Evolutionary conservation across 331 rosid genomes (phyloP), one percentile per base, ranked within the genome.

Genomic region (Arachis monticola): DNA sequence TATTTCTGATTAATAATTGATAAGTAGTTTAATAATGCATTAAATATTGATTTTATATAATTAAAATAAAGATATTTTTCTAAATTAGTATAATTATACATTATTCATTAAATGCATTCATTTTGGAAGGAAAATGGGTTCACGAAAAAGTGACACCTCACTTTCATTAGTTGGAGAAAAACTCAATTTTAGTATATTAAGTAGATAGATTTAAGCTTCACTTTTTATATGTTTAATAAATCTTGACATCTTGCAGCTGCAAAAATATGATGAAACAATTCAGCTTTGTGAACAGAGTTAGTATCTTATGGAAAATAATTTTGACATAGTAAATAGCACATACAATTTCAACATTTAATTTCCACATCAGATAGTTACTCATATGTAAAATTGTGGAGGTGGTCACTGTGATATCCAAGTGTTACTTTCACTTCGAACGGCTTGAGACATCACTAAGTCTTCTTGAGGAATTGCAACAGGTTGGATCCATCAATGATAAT

Each of bases 351-450:
- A 77, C 73, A 27, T 27, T 27, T 27, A 27, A 72, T 57, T 77
- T 73, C 86, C 40, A 74, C 70, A 22, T 62, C 22, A 82, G 83
- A 74, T 66, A 70, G 80, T 77, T 38, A 51, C 73, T 81, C 80
- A 27, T 41, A 50, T 77, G 87, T 77, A 67, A 86, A 85, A 67
- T 78, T 87, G 67, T 94, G 99, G 99, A 86, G 97, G 78, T 92
- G 92, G 88, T 84, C 85, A 77, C 66, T 92, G 88, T 92, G 88
- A 87, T 88, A 80, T 80, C 99, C 80, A 92, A 75, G 85, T 89
- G 95, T 75, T 80, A 92, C 86, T 92, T 94, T 83, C 90, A 84
- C 76, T 64, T 87, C 90, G 99, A 97, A 82, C 90, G 76, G 85
- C 84, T 94, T 59, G 96, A 94, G 83, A 88, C 90, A 45, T 93